Evolutionary conservation across 768 basidiomycete genomes (phyloP).

Genomic region (Suillus plorans): DNA sequence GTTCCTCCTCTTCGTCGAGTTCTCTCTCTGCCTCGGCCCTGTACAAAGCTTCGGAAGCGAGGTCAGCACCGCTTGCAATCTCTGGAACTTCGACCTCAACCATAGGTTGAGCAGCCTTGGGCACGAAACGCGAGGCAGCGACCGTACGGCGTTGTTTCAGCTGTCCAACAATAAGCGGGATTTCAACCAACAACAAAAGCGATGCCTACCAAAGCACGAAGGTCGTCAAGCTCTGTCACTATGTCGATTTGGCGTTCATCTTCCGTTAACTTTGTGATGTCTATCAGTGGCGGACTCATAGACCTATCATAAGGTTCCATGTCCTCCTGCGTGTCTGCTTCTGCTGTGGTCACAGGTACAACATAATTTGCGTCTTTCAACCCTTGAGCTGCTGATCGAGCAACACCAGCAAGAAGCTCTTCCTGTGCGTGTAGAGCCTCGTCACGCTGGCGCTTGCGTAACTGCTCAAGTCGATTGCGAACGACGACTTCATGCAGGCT

Average conservation of each 20-base stretch:
- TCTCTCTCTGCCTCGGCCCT: conserved; percentile 90
- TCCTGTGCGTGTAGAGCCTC: conserved; percentile 94
- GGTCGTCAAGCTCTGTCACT: conserved; percentile 66
- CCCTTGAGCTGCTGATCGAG: conserved; percentile 52
- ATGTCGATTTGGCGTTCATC: conserved; percentile 87
- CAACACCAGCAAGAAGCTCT: conserved; percentile 82
- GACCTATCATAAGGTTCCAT: conserved; percentile 78
- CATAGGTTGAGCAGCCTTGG: conserved; percentile 65
- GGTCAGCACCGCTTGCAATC: conserved; percentile 61
- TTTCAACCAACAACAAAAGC: conserved; percentile 5
- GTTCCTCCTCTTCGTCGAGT: conserved; percentile 92
- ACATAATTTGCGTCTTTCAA: conserved; percentile 37
- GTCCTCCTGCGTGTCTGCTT: conserved; percentile 48
- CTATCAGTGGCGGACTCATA: conserved; percentile 82
- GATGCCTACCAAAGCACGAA: conserved; percentile 55
- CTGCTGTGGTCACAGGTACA: conserved; percentile 32
- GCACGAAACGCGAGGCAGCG: conserved; percentile 84
- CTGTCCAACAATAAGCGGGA: conserved; percentile 29
- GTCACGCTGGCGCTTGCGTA: conserved; percentile 93
- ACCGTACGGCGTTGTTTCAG: conserved; percentile 78
- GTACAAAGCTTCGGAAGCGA: conserved; percentile 88
- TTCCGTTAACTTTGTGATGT: conserved; percentile 63
- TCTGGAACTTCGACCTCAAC: conserved; percentile 59
- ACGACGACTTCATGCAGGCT: conserved; percentile 95
- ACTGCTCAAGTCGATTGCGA: conserved; percentile 91